phyloP scores from a whole-genome alignment of 2,329 filamentous ascomycete genomes.

The Magnaporthiopsis rhizophila region DNA sequence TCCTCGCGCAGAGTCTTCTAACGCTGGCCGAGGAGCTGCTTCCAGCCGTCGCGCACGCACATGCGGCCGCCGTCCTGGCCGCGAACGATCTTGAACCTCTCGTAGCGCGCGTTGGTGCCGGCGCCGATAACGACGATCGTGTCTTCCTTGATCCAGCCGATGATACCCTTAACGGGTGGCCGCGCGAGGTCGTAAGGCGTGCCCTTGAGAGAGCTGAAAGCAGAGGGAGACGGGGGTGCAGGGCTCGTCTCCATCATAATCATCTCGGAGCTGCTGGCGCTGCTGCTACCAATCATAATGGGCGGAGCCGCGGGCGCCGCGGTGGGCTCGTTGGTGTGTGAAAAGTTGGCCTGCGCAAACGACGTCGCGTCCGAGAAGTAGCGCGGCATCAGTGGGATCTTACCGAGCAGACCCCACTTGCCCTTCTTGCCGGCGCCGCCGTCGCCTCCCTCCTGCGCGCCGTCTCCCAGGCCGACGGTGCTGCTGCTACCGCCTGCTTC shows the following conservation, averaged over 20 bases:
- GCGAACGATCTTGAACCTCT: slow-evolving; percentile 70
- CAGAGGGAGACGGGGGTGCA: no score
- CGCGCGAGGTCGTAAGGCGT: slow-evolving; percentile 40
- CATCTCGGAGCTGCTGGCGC: slow-evolving; percentile 23
- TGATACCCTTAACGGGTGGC: slow-evolving; percentile 68
- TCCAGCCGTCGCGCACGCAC: slow-evolving; percentile 39
- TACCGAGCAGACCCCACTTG: slow-evolving; percentile 81
- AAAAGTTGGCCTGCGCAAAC: slow-evolving; percentile 71
- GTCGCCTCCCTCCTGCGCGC: slow-evolving; percentile 9
- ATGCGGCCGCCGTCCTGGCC: slow-evolving; percentile 59
- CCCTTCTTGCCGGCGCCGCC: slow-evolving; percentile 30
- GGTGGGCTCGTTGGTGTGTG: slow-evolving; percentile 66
- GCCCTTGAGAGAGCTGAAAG: slow-evolving; percentile 21
- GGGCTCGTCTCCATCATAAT: not conserved
- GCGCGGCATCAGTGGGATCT: slow-evolving; percentile 74
- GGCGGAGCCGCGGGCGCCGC: slow-evolving; percentile 7
- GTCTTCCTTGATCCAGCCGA: slow-evolving; percentile 75
- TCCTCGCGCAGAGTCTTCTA: not conserved
- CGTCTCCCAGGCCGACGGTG: not conserved
- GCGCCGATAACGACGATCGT: slow-evolving; percentile 71
- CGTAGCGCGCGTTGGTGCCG: slow-evolving; percentile 75
- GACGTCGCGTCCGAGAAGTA: slow-evolving; percentile 88
- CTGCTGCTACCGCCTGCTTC: not conserved
- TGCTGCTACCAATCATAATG: not conserved
- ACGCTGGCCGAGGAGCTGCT: not conserved